Conservation (phyloP, 2,329 filamentous ascomycete genomes). For the Microdochium paspali region DNA sequence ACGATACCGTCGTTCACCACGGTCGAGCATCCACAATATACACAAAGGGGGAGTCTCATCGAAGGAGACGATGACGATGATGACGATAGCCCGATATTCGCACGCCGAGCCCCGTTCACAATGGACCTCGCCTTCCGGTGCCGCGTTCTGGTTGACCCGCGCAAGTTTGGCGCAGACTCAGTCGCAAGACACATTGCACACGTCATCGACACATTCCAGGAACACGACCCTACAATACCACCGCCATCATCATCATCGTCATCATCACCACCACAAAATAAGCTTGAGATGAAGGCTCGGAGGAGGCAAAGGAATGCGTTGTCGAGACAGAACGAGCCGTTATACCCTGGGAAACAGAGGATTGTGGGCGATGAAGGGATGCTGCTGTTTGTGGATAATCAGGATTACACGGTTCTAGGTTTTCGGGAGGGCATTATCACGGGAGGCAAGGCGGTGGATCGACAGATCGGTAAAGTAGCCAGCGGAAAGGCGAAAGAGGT, state of each 20-base stretch:
- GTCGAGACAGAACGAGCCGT: not conserved
- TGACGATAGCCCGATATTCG: too few species aligned
- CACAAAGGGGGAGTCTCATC: too few species aligned
- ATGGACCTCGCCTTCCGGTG: not conserved
- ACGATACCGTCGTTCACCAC: too few species aligned
- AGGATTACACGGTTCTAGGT: conserved; percentile 15
- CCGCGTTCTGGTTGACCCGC: not conserved
- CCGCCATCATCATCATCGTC: too few species aligned
- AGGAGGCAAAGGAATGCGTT: too few species aligned
- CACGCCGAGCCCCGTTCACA: not conserved
- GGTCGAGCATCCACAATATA: too few species aligned
- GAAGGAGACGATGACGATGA: too few species aligned
- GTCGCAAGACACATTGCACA: not conserved
- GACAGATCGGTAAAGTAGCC: too few species aligned
- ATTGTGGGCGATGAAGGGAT: conserved; percentile 17
- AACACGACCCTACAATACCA: not conserved
- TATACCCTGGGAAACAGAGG: conserved; percentile 4
- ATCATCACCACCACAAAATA: too few species aligned
- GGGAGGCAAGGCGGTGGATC: too few species aligned
- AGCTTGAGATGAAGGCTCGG: too few species aligned
- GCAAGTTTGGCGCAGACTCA: not conserved
- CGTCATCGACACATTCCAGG: not conserved
- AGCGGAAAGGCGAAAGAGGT: too few species aligned
- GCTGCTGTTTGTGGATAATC: conserved; percentile 14
- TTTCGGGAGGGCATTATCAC: conserved; percentile 8